A percentile compares a stretch with the other conserved stretches of the same genome.
These are phyloP conservation scores for Amanita rubescens DNA, from an alignment of 768 basidiomycete species.

Conservation along the genomic window DNA sequence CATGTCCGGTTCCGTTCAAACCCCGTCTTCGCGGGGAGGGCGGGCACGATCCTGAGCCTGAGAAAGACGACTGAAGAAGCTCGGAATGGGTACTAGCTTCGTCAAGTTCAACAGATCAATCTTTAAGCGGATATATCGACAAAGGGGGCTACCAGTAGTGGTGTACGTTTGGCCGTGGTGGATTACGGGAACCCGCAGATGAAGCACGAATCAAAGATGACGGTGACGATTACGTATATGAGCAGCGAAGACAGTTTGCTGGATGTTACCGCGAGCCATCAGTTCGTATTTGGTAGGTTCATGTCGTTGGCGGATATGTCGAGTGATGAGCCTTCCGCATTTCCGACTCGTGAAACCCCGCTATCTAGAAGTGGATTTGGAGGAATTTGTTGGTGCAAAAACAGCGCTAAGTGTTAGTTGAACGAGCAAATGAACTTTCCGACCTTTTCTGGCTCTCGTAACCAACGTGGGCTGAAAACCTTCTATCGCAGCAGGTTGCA, in stretches of 20 bases:
- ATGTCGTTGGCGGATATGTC: constrained; percentile 76
- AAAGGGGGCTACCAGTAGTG: constrained; percentile 27
- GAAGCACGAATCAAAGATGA: constrained; percentile 84
- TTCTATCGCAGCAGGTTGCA: too few relatives aligned
- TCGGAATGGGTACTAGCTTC: constrained; percentile 69
- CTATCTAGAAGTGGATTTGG: too few relatives aligned
- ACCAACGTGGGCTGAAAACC: too few relatives aligned
- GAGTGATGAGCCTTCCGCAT: too few relatives aligned
- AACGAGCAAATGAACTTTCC: too few relatives aligned
- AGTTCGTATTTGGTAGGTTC: constrained; percentile 81
- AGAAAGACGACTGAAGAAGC: constrained; percentile 88
- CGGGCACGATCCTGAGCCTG: constrained; percentile 90
- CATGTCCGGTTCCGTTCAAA: too few relatives aligned
- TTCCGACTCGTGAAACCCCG: too few relatives aligned
- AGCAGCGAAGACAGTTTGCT: constrained; percentile 70
- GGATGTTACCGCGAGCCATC: constrained; percentile 52
- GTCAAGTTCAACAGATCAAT: constrained; percentile 89
- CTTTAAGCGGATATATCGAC: constrained; percentile 70
- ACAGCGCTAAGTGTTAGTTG: too few relatives aligned
- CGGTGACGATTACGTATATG: constrained; percentile 65
- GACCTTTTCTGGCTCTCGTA: too few relatives aligned
- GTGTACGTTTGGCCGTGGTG: constrained; percentile 57
- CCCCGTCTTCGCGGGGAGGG: constrained; percentile 75
- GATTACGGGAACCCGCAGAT: constrained; percentile 79
- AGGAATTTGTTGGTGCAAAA: too few relatives aligned